Conservation (phyloP, 768 basidiomycete species). For the Asterophora parasitica region DNA sequence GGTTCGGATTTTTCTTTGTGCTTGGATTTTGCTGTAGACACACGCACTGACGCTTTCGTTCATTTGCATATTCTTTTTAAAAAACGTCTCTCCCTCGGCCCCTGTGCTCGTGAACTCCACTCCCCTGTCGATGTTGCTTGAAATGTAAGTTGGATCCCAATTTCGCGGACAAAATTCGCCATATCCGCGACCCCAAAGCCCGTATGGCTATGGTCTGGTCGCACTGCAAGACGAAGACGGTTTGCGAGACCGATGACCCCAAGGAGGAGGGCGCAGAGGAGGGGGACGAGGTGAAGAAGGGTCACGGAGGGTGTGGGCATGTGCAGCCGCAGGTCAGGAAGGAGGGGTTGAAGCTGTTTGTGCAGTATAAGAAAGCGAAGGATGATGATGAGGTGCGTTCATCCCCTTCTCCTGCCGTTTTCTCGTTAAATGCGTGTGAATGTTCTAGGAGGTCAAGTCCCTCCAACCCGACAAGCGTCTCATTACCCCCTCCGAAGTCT, state of each 20-base stretch:
- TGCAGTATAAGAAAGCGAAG: conserved; percentile 92
- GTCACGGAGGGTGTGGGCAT: conserved; percentile 97
- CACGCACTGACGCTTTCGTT: conserved; percentile 63
- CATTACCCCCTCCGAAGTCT: conserved; percentile 84
- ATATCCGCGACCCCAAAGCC: conserved; percentile 79
- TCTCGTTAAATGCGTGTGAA: background rate
- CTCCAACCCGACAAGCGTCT: conserved; percentile 78
- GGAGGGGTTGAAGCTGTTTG: conserved; percentile 91
- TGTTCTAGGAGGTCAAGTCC: conserved; percentile 67
- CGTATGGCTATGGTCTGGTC: conserved; percentile 85
- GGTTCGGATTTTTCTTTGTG: conserved; percentile 18
- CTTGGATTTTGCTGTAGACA: conserved; percentile 31
- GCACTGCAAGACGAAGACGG: conserved; percentile 83
- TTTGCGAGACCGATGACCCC: conserved; percentile 85
- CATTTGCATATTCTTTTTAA: conserved; percentile 46
- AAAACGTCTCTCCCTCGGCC: conserved; percentile 13
- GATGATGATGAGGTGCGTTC: conserved; percentile 90
- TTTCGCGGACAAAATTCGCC: conserved; percentile 84
- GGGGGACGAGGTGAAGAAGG: conserved; percentile 73
- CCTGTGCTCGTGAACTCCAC: conserved; percentile 21
- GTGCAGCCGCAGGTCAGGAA: conserved; percentile 85
- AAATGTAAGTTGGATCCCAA: conserved; percentile 71
- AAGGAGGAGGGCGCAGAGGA: conserved; percentile 80
- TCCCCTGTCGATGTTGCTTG: conserved; percentile 20
- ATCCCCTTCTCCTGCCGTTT: conserved; percentile 3